A percentile compares a stretch with the other conserved stretches of the same genome.
phyloP scores from a whole-genome alignment of 1,284 basidiomycete genomes.

The Moesziomyces aphidis region DNA sequence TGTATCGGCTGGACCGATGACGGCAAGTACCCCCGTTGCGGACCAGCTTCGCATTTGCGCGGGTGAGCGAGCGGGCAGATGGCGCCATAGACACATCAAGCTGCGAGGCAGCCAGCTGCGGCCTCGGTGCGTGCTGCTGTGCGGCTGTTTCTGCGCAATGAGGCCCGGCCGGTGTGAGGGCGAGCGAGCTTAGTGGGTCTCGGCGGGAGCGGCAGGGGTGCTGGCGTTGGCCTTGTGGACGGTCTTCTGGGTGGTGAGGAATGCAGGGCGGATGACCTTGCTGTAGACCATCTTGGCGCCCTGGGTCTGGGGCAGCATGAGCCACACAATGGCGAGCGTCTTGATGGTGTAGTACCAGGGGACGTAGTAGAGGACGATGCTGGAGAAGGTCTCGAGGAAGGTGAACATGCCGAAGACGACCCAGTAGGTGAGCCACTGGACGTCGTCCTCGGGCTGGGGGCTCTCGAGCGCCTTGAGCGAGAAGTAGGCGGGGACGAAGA shows the following conservation, averaged over 20 bases:
- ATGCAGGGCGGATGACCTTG: slow-evolving; percentile 63
- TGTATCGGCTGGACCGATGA: no score
- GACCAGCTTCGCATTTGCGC: no score
- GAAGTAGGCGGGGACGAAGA: slow-evolving; percentile 68
- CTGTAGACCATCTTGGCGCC: slow-evolving; percentile 67
- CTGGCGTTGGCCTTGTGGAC: slow-evolving; percentile 50
- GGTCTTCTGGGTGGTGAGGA: slow-evolving; percentile 51
- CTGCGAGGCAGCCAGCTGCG: not conserved
- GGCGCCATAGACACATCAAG: not conserved
- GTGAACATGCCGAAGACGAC: slow-evolving; percentile 68
- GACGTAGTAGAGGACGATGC: slow-evolving; percentile 73
- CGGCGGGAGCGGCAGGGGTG: slow-evolving; percentile 45
- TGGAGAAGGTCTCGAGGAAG: slow-evolving; percentile 66
- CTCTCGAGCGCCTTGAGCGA: slow-evolving; percentile 66
- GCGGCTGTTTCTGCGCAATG: not conserved
- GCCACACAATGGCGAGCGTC: slow-evolving; percentile 85
- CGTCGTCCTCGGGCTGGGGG: slow-evolving; percentile 66
- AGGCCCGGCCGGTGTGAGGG: not conserved
- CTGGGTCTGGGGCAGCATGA: slow-evolving; percentile 85
- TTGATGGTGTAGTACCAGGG: slow-evolving; percentile 88
- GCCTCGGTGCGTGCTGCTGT: no score
- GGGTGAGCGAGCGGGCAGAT: no score
- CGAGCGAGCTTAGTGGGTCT: slow-evolving; percentile 40
- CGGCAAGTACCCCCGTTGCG: not conserved
- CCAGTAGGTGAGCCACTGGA: slow-evolving; percentile 69